These are phyloP conservation scores for Ploettnerulaceae sp. DNA, from an alignment of 2,329 filamentous ascomycete species.

Conservation along the genomic window DNA sequence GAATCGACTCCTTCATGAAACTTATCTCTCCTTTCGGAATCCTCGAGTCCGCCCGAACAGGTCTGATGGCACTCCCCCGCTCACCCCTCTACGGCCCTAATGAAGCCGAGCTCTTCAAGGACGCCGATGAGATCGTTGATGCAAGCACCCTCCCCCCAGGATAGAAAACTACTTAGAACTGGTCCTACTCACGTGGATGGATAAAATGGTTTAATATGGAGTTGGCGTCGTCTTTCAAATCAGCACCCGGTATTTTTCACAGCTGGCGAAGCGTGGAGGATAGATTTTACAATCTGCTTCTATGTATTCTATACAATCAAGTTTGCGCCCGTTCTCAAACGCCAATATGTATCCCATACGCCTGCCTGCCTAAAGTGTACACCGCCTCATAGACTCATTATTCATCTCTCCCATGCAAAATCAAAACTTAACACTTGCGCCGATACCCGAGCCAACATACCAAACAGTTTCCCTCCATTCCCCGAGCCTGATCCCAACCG, in stretches of 20 bases:
- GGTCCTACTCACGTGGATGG: conserved; percentile 7
- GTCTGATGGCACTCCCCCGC: conserved; percentile 92
- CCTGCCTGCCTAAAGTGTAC: conserved; percentile 7
- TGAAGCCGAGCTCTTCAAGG: conserved; percentile 68
- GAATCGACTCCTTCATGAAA: conserved; percentile 98
- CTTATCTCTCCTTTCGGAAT: conserved; percentile 92
- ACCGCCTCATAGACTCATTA: not conserved
- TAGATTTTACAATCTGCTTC: conserved; percentile 17
- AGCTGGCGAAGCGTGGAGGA: conserved; percentile 12
- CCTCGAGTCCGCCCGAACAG: conserved; percentile 89
- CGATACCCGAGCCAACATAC: conserved; percentile 66
- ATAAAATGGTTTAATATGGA: conserved; percentile 17
- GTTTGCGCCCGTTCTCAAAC: conserved; percentile 9
- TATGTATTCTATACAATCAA: conserved; percentile 21
- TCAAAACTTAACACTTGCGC: conserved; percentile 52
- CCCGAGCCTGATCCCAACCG: conserved; percentile 69
- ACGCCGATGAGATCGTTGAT: conserved; percentile 92
- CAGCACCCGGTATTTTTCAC: not conserved
- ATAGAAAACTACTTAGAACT: conserved; percentile 46
- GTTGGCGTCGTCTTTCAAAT: conserved; percentile 14
- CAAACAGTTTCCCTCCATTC: conserved; percentile 69
- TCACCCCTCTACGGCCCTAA: conserved; percentile 76
- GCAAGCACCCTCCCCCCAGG: conserved; percentile 90
- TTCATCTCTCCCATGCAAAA: not conserved
- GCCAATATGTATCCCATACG: conserved; percentile 1